Conservation (phyloP, 2,329 filamentous ascomycete genomes). For the Phyllachora maydis region DNA sequence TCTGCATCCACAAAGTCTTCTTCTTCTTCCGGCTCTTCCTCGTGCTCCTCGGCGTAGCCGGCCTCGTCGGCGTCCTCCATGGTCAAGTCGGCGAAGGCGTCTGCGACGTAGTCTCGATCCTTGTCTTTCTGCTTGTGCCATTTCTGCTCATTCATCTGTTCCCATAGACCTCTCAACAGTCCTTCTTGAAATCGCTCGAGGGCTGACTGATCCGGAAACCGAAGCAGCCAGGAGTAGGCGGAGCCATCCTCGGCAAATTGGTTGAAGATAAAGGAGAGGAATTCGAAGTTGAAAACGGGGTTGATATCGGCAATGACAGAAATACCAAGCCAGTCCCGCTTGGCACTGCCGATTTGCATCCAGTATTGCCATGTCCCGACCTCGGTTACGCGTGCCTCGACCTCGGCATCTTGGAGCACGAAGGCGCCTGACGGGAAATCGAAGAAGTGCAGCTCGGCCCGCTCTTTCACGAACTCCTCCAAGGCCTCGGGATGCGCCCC, state of each 20-base stretch:
- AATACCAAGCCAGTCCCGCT: conserved; percentile 73
- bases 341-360: conserved; percentile 62
- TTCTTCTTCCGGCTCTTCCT: conserved; percentile 24
- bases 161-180: conserved; percentile 90
- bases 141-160: conserved; percentile 83
- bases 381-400: conserved; percentile 67
- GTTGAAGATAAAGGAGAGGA: conserved; percentile 98
- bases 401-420: conserved; percentile 52
- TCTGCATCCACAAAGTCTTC: conserved; percentile 34
- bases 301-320: conserved; percentile 80
- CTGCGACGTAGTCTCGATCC: conserved; percentile 83
- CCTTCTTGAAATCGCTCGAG: conserved; percentile 83
- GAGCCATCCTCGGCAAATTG: conserved; percentile 77
- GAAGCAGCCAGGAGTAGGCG: conserved; percentile 86
- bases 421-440: conserved; percentile 80
- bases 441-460: conserved; percentile 79
- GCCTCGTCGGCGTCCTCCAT: conserved; percentile 58
- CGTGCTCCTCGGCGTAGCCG: conserved; percentile 19
- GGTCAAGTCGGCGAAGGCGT: conserved; percentile 84
- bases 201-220: conserved; percentile 67
- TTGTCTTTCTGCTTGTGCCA: conserved; percentile 86
- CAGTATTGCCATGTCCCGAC: conserved; percentile 88
- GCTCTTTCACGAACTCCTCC: conserved; percentile 55
- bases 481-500: conserved; percentile 47
- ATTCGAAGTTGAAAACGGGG: conserved; percentile 97